These are phyloP conservation scores for Pseudocercospora fuligena DNA, from an alignment of 2,329 filamentous ascomycete species.

Conservation along the genomic window DNA sequence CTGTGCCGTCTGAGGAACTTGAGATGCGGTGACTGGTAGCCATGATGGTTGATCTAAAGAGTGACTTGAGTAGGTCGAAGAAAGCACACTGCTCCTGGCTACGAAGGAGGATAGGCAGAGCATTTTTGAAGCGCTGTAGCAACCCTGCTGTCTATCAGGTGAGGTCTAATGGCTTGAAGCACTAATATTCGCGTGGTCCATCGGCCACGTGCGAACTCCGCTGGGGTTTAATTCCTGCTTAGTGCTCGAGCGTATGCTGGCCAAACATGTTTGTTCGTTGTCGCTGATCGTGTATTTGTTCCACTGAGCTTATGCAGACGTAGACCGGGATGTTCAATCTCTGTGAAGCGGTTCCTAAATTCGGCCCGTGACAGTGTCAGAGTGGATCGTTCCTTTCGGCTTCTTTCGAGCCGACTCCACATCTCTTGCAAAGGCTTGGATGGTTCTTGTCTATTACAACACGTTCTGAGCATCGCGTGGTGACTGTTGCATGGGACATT, in stretches of 20 bases:
- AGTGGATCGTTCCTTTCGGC: conserved; percentile 7
- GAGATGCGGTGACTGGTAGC: conserved; percentile 4
- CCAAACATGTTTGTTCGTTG: conserved; percentile 3
- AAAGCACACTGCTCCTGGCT: background rate
- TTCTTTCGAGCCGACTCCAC: background rate
- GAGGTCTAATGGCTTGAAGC: background rate
- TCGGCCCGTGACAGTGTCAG: background rate
- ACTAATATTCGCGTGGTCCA: background rate
- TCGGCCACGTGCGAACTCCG: conserved; percentile 5
- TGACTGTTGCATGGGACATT: background rate
- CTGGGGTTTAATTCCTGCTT: background rate
- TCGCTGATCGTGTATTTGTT: background rate
- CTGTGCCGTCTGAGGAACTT: conserved; percentile 8
- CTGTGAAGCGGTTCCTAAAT: conserved; percentile 4
- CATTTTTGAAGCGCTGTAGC: conserved; percentile 3
- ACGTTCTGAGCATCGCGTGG: background rate
- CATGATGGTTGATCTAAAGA: background rate
- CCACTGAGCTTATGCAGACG: background rate
- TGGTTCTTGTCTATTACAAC: background rate
- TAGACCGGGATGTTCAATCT: conserved; percentile 8
- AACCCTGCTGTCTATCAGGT: background rate
- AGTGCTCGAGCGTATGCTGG: background rate
- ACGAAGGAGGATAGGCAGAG: background rate
- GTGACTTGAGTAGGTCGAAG: background rate
- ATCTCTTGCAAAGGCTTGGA: background rate